Evolutionary conservation across 306 rosid genomes (phyloP).

Genomic region (Vigna mungo): DNA sequence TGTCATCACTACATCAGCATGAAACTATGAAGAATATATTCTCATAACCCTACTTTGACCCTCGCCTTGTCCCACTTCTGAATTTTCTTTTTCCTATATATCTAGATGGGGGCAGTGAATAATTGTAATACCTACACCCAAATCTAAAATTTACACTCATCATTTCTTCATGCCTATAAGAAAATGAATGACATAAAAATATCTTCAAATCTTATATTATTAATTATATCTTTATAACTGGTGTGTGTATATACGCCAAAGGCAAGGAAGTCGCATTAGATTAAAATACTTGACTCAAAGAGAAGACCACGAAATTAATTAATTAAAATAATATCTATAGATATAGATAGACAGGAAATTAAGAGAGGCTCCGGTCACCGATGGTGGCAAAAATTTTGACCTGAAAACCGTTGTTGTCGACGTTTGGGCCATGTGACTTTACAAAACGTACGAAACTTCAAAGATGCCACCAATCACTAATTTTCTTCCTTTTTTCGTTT

Average conservation of each 20-base stretch:
- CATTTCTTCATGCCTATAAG: background rate
- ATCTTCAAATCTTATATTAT: background rate
- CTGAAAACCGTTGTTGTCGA: conserved; percentile 32
- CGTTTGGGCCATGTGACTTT: conserved; percentile 56
- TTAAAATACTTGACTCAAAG: conserved; percentile 46
- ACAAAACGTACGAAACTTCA: conserved; percentile 69
- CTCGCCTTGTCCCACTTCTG: background rate
- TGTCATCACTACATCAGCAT: conserved; percentile 22
- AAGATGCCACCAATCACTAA: conserved; percentile 50
- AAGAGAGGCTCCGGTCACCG: conserved; percentile 44
- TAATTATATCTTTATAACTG: background rate
- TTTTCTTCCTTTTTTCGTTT: conserved; percentile 16
- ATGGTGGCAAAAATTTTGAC: conserved; percentile 58
- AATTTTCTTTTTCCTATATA: background rate
- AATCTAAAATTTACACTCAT: background rate
- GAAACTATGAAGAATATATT: conserved; percentile 28
- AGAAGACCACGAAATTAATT: conserved; percentile 33
- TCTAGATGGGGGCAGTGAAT: conserved; percentile 7
- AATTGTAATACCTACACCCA: background rate
- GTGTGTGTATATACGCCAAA: background rate
- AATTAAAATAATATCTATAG: background rate
- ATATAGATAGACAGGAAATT: background rate
- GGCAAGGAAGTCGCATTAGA: conserved; percentile 35
- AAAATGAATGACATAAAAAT: background rate
- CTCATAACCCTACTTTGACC: conserved; percentile 42